phyloP scores from a whole-genome alignment of 768 basidiomycete genomes.

The Naganishia antarctica region DNA sequence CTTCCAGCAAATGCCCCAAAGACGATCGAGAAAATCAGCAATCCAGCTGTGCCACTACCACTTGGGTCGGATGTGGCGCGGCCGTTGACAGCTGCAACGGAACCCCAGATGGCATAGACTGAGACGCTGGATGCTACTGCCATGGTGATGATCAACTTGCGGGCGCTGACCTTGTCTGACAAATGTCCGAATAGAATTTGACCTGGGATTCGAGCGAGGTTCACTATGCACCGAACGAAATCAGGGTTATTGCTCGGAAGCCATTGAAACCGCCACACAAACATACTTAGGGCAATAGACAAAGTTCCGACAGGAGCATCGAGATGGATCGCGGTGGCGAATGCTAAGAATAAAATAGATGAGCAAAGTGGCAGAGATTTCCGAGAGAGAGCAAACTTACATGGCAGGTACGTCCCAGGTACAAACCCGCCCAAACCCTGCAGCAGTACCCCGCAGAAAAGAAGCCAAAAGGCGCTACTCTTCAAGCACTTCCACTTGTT shows the following conservation, averaged over 20 bases:
- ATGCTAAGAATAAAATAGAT: slow-evolving; percentile 22
- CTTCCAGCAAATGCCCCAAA: slow-evolving; percentile 29
- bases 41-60: slow-evolving; percentile 21
- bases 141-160: slow-evolving; percentile 31
- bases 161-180: slow-evolving; percentile 29
- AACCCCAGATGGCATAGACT: slow-evolving; percentile 35
- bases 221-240: slow-evolving; percentile 24
- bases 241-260: too few relatives aligned
- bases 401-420: slow-evolving; percentile 35
- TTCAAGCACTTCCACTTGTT: slow-evolving; percentile 30
- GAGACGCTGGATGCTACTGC: slow-evolving; percentile 24
- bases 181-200: slow-evolving; percentile 33
- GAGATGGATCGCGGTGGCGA: slow-evolving; percentile 30
- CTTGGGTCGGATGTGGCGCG: slow-evolving; percentile 22
- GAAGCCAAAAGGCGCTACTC: slow-evolving; percentile 31
- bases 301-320: slow-evolving; percentile 30
- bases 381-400: slow-evolving; percentile 19
- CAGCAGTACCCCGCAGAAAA: slow-evolving; percentile 30
- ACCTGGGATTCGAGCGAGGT: slow-evolving; percentile 33
- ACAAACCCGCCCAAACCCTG: slow-evolving; percentile 36
- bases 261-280: too few relatives aligned
- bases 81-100: slow-evolving; percentile 1
- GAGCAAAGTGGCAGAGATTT: neutral
- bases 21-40: slow-evolving; percentile 30
- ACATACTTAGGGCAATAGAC: slow-evolving; percentile 29